phyloP scores from a whole-genome alignment of 2,329 filamentous ascomycete species.

The Aureobasidium sp. region DNA sequence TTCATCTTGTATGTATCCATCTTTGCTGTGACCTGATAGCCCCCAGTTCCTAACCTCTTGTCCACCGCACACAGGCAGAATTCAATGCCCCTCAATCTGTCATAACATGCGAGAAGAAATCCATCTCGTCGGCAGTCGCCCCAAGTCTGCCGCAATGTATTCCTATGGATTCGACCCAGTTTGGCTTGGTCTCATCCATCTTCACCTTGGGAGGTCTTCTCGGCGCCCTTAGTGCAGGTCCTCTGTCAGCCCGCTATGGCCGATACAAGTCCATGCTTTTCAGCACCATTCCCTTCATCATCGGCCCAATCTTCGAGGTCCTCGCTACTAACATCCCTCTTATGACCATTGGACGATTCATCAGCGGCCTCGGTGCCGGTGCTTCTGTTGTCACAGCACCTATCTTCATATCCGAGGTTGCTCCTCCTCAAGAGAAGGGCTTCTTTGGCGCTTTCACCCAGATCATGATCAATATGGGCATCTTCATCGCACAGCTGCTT shows the following conservation, averaged over 20 bases:
- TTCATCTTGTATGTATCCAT: constrained; percentile 63
- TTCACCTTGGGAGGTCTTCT: constrained; percentile 84
- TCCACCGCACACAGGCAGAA: constrained; percentile 57
- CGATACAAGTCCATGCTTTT: constrained; percentile 67
- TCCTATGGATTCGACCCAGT: constrained; percentile 72
- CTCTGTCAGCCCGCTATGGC: constrained; percentile 69
- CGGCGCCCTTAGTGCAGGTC: constrained; percentile 73
- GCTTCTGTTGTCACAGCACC: constrained; percentile 89
- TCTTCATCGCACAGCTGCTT: constrained; percentile 72
- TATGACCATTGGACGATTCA: constrained; percentile 65
- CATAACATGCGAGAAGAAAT: constrained; percentile 71
- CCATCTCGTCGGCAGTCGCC: constrained; percentile 28
- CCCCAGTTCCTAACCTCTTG: background rate
- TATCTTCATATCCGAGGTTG: constrained; percentile 87
- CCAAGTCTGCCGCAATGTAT: constrained; percentile 65
- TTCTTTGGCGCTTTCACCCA: constrained; percentile 82
- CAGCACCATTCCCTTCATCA: constrained; percentile 67
- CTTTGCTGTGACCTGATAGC: background rate
- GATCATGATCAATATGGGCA: constrained; percentile 82
- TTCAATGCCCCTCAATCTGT: constrained; percentile 93
- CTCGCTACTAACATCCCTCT: constrained; percentile 59
- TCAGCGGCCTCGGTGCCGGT: constrained; percentile 79
- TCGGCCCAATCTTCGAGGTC: constrained; percentile 71
- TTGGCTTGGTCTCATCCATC: constrained; percentile 80
- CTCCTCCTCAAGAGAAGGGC: constrained; percentile 54